These are phyloP conservation scores for Asterella californica DNA, from an alignment of 225 moss, liverwort and hornwort species.

Conservation along the genomic window DNA sequence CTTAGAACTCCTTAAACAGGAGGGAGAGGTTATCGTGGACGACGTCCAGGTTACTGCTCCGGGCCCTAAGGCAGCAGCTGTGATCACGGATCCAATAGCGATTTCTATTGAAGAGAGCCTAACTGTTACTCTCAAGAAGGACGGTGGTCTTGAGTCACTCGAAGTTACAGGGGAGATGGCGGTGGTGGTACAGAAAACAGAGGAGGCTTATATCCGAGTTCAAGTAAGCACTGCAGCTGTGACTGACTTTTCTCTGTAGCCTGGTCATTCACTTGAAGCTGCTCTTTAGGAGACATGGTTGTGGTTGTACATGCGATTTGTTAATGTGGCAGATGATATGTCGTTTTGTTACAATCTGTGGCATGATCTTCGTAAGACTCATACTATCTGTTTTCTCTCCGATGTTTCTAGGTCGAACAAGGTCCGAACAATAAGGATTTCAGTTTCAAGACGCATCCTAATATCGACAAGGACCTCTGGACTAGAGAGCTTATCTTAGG, in stretches of 20 bases:
- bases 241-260: background rate
- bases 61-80: constrained; percentile 61
- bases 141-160: constrained; percentile 90
- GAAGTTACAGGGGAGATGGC: constrained; percentile 94
- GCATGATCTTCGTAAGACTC: background rate
- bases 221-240: constrained; percentile 44
- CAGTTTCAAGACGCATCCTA: constrained; percentile 76
- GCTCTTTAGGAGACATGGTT: background rate
- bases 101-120: constrained; percentile 85
- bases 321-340: background rate
- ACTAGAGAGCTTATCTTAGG: constrained; percentile 61
- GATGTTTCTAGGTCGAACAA: constrained; percentile 63
- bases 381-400: background rate
- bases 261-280: background rate
- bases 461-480: constrained; percentile 81
- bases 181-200: constrained; percentile 80
- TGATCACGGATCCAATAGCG: constrained; percentile 72
- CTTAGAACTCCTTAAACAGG: constrained; percentile 89
- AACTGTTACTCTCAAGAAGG: constrained; percentile 72
- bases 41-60: constrained; percentile 52
- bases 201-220: constrained; percentile 79
- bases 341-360: background rate
- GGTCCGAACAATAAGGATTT: constrained; percentile 60
- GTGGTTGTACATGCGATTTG: background rate
- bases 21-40: constrained; percentile 93